Evolutionary conservation across 495 filamentous ascomycete species (phyloP).

Genomic region (Hypomontagnella submonticulosa): DNA sequence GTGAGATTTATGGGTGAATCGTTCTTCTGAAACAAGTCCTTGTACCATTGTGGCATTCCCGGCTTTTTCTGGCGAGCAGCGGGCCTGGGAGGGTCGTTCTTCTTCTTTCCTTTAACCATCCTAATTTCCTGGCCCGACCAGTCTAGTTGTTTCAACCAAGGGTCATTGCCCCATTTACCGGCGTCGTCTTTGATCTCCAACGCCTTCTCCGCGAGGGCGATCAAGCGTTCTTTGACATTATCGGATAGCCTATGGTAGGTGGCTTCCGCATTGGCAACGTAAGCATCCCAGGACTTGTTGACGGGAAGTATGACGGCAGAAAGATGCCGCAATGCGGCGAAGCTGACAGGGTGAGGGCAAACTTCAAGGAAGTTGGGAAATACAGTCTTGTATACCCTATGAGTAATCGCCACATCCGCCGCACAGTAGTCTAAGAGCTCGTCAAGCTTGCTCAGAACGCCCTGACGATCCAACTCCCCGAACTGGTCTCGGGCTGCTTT

Average conservation of each 20-base stretch:
- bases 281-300: conserved; percentile 84
- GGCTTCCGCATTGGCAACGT: conserved; percentile 81
- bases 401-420: conserved; percentile 91
- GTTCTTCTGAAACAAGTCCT: conserved; percentile 79
- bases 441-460: conserved; percentile 74
- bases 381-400: conserved; percentile 90
- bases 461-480: conserved; percentile 79
- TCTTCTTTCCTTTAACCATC: conserved; percentile 91
- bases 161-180: conserved; percentile 75
- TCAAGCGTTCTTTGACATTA: conserved; percentile 77
- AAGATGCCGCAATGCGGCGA: conserved; percentile 90
- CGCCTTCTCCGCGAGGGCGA: conserved; percentile 78
- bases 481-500: conserved; percentile 89
- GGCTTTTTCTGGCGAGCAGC: conserved; percentile 89
- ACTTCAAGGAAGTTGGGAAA: conserved; percentile 87
- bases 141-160: conserved; percentile 93
- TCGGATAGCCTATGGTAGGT: conserved; percentile 83
- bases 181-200: conserved; percentile 75
- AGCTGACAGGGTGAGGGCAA: conserved; percentile 97
- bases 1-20: conserved; percentile 76
- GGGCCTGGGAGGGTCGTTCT: conserved; percentile 78
- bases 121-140: conserved; percentile 93
- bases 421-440: conserved; percentile 95
- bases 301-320: conserved; percentile 93
- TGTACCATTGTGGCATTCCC: conserved; percentile 97